Evolutionary conservation across 148 eudicot genomes (phyloP).

Genomic region (Arbutus unedo): DNA sequence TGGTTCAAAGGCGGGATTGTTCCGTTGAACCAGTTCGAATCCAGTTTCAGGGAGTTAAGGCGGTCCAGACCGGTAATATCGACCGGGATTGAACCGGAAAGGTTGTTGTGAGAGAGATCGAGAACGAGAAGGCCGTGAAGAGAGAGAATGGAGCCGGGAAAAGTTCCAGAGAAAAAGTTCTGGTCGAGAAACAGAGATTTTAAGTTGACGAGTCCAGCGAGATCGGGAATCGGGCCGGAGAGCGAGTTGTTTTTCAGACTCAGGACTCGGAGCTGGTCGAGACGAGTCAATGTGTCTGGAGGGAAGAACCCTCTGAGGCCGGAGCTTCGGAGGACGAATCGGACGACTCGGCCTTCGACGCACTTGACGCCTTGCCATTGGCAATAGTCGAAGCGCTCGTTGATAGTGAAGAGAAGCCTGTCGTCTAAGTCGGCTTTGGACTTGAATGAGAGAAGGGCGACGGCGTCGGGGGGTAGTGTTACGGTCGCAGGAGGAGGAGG

Average conservation of each 20-base stretch:
- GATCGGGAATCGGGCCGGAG: conserved; percentile 61
- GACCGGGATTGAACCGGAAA: conserved; percentile 47
- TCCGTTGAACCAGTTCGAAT: conserved; percentile 57
- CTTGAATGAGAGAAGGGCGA: conserved; percentile 45
- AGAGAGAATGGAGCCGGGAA: conserved; percentile 41
- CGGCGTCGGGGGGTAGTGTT: conserved; percentile 33
- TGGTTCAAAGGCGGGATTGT: conserved; percentile 55
- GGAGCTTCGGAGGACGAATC: conserved; percentile 32
- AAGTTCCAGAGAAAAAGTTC: conserved; percentile 47
- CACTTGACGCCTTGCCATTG: conserved; percentile 75
- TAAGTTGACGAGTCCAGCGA: conserved; percentile 49
- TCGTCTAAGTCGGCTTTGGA: conserved; percentile 43
- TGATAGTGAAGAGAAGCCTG: conserved; percentile 45
- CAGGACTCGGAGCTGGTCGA: conserved; percentile 69
- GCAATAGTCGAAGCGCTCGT: conserved; percentile 47
- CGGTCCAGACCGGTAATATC: conserved; percentile 42
- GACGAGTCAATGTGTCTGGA: conserved; percentile 35
- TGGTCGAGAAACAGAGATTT: conserved; percentile 48
- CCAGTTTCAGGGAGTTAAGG: conserved; percentile 43
- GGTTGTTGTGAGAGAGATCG: conserved; percentile 58
- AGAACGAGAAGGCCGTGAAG: conserved; percentile 48
- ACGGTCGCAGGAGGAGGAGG: not conserved
- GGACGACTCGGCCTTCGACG: conserved; percentile 51
- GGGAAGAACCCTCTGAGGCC: conserved; percentile 60
- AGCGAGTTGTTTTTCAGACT: conserved; percentile 72